Percentiles rank a stretch among this genome's conserved stretches.
Conservation (phyloP, 306 rosid genomes). For the Prunus padus region DNA sequence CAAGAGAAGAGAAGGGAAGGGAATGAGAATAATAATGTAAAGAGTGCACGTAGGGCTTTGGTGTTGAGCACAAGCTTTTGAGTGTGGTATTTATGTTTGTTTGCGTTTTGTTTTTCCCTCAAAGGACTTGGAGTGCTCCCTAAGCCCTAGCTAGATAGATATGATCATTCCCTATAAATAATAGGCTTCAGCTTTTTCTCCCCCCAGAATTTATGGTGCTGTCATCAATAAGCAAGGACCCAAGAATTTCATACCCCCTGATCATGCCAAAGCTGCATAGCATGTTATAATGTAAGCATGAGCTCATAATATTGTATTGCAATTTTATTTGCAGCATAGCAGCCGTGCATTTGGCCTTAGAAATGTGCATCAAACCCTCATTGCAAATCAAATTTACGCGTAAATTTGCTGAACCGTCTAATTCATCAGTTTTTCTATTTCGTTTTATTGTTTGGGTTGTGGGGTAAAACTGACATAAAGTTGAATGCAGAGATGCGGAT, state of each 20-base stretch:
- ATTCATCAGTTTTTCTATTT: not conserved
- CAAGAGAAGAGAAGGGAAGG: slow-evolving; percentile 21
- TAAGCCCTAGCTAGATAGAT: slow-evolving; percentile 49
- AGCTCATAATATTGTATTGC: not conserved
- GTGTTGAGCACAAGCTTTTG: slow-evolving; percentile 62
- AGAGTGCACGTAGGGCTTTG: slow-evolving; percentile 80
- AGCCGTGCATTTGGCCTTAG: slow-evolving; percentile 21
- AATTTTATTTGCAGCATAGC: slow-evolving; percentile 3
- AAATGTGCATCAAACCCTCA: not conserved
- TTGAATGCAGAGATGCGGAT: not conserved
- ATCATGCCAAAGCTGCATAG: not conserved
- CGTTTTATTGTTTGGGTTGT: not conserved
- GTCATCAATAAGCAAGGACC: slow-evolving; percentile 29
- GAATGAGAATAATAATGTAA: slow-evolving; percentile 41
- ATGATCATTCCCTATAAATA: slow-evolving; percentile 54
- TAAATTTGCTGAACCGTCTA: not conserved
- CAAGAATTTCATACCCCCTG: not conserved
- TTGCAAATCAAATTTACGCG: no score
- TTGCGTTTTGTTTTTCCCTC: not conserved
- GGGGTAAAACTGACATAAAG: slow-evolving; percentile 20
- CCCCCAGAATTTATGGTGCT: slow-evolving; percentile 40
- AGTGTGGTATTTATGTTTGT: slow-evolving; percentile 39
- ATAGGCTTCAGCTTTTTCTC: slow-evolving; percentile 38
- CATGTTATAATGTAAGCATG: not conserved
- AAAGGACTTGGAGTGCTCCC: not conserved